phyloP scores from a whole-genome alignment of 371 early-diverging fungal genomes.

The Lichtheimia ornata region DNA sequence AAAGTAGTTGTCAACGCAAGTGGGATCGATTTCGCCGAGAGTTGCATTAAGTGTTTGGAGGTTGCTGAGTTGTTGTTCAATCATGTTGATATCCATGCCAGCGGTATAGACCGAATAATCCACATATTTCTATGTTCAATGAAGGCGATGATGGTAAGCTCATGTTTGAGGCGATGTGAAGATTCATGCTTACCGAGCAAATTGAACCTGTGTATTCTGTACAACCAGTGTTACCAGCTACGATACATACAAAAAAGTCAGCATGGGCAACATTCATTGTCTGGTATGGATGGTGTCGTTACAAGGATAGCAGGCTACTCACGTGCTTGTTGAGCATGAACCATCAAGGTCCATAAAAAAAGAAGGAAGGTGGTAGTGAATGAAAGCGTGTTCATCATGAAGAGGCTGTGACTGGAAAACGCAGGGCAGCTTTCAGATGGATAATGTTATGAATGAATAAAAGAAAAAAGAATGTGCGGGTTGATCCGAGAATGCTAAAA shows the following conservation, averaged over 20 bases:
- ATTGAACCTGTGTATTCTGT: conserved; percentile 13
- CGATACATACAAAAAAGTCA: neutral
- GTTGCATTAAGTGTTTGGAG: conserved; percentile 9
- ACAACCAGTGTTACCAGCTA: conserved; percentile 1
- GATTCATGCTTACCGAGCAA: conserved; percentile 14
- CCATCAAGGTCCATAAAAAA: neutral
- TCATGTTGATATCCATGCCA: conserved; percentile 16
- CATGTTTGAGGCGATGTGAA: neutral
- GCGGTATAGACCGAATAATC: conserved; percentile 36
- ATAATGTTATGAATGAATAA: neutral
- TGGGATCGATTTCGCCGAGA: conserved; percentile 24
- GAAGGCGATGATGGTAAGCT: neutral
- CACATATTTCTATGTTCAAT: conserved; percentile 27
- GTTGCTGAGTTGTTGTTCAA: conserved; percentile 24
- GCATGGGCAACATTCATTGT: neutral
- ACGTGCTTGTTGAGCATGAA: neutral
- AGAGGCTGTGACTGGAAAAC: neutral
- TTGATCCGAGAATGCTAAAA: neutral
- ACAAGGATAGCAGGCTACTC: neutral
- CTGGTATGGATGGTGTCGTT: neutral
- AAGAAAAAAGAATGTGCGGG: neutral
- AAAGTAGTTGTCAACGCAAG: conserved; percentile 42
- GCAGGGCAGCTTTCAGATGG: conserved; percentile 4
- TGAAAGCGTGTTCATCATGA: neutral
- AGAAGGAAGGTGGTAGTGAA: neutral